These are phyloP conservation scores for Lactarius hatsudake DNA, from an alignment of 768 basidiomycete genomes.

Conservation along the genomic window DNA sequence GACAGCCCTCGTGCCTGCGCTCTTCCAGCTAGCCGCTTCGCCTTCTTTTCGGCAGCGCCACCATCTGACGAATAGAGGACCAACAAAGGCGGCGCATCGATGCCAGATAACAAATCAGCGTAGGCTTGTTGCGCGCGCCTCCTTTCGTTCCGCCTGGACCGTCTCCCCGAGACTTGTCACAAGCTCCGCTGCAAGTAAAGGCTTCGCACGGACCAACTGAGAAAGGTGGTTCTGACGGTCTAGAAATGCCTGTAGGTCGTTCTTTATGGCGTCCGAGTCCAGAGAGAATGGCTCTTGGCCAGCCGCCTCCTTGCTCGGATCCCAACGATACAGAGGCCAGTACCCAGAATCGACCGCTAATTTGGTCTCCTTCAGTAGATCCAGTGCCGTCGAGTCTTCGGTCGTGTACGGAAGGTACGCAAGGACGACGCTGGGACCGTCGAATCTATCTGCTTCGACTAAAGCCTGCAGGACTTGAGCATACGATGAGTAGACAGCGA, in stretches of 20 bases:
- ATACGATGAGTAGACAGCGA: slow-evolving; percentile 95
- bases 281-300: slow-evolving; percentile 87
- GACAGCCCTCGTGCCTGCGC: slow-evolving; percentile 84
- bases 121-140: slow-evolving; percentile 80
- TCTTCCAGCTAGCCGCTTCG: slow-evolving; percentile 79
- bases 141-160: slow-evolving; percentile 77
- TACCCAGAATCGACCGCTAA: slow-evolving; percentile 93
- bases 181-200: slow-evolving; percentile 76
- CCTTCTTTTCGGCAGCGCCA: slow-evolving; percentile 93
- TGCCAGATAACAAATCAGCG: slow-evolving; percentile 72
- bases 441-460: slow-evolving; percentile 85
- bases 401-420: slow-evolving; percentile 89
- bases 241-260: slow-evolving; percentile 89
- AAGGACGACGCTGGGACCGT: slow-evolving; percentile 88
- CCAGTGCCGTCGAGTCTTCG: slow-evolving; percentile 76
- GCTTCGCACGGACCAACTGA: slow-evolving; percentile 80
- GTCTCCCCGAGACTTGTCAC: slow-evolving; percentile 82
- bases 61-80: slow-evolving; percentile 96
- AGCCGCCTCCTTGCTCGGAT: slow-evolving; percentile 74
- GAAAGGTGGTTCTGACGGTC: slow-evolving; percentile 96
- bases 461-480: slow-evolving; percentile 89
- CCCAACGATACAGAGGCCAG: slow-evolving; percentile 99
- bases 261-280: slow-evolving; percentile 92
- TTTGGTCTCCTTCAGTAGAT: slow-evolving; percentile 96
- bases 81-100: slow-evolving; percentile 86